Percentiles rank a stretch among this genome's conserved stretches.
Evolutionary conservation across 345 rosid genomes (phyloP).

Genomic region (Moringa oleifera): DNA sequence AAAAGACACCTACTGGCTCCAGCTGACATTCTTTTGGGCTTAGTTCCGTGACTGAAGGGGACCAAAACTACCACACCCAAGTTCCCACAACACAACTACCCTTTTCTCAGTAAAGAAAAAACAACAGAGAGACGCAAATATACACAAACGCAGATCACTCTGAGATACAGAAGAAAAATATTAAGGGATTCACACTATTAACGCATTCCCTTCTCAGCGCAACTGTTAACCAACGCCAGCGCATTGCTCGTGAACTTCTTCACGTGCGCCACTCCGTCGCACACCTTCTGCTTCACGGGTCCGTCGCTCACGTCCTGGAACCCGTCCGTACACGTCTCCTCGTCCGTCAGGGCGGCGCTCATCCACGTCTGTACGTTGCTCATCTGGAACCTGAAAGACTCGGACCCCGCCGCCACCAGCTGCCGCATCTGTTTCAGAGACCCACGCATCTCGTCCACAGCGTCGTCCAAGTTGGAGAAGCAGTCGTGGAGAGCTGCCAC

Average conservation of each 20-base stretch:
- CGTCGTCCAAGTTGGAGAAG: constrained; percentile 73
- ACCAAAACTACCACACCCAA: not conserved
- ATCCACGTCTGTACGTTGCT: constrained; percentile 95
- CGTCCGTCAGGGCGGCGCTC: constrained; percentile 85
- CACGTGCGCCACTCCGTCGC: constrained; percentile 39
- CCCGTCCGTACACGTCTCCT: constrained; percentile 89
- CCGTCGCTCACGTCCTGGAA: constrained; percentile 52
- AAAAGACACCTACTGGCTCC: too few relatives aligned
- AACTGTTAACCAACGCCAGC: constrained; percentile 54
- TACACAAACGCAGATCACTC: not conserved
- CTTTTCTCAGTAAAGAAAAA: too few relatives aligned
- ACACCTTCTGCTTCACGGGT: constrained; percentile 44
- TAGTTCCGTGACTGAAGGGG: not conserved
- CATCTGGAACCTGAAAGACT: constrained; percentile 65
- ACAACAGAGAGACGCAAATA: too few relatives aligned
- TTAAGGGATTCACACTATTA: constrained; percentile 8
- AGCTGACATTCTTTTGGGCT: too few relatives aligned
- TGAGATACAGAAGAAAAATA: not conserved
- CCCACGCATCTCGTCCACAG: constrained; percentile 72
- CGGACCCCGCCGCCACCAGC: constrained; percentile 28
- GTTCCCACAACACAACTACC: too few relatives aligned
- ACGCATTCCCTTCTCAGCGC: constrained; percentile 39
- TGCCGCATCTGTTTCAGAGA: constrained; percentile 74
- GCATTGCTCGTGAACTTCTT: constrained; percentile 85
- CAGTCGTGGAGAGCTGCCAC: constrained; percentile 81